Evolutionary conservation across 352 stramenopile species (phyloP).

Genomic region (Globisporangium viniferum): DNA sequence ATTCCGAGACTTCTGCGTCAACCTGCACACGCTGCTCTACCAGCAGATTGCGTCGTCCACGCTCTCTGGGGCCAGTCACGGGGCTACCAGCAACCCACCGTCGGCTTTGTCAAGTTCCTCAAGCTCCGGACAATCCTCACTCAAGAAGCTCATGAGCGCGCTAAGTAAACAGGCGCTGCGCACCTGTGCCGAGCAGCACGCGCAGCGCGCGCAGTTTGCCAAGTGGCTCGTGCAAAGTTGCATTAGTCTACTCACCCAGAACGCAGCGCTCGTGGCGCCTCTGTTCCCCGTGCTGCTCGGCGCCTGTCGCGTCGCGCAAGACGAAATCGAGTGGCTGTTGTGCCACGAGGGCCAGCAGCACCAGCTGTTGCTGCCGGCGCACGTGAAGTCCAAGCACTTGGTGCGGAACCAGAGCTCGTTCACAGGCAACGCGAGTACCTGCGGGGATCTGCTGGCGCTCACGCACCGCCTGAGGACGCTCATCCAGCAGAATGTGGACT

Average conservation of each 20-base stretch:
- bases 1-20: conserved; percentile 41
- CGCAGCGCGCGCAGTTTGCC: conserved; percentile 37
- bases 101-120: conserved; percentile 9
- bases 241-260: conserved; percentile 37
- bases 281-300: conserved; percentile 48
- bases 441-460: conserved; percentile 22
- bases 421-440: conserved; percentile 12
- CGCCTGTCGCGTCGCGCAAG: conserved; percentile 26
- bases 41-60: conserved; percentile 40
- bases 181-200: conserved; percentile 30
- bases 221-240: conserved; percentile 35
- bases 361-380: conserved; percentile 32
- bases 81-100: neutral
- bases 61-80: conserved; percentile 13
- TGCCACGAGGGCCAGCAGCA: conserved; percentile 21
- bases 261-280: conserved; percentile 33
- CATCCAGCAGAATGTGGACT: conserved; percentile 18
- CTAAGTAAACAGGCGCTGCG: conserved; percentile 50
- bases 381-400: conserved; percentile 54
- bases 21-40: conserved; percentile 57
- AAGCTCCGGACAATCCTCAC: neutral
- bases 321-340: conserved; percentile 58
- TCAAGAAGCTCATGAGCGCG: conserved; percentile 42
- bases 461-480: conserved; percentile 26
- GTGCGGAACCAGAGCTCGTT: conserved; percentile 27